Evolutionary conservation across 768 basidiomycete genomes (phyloP).

Genomic region (Agrocybe pediades): DNA sequence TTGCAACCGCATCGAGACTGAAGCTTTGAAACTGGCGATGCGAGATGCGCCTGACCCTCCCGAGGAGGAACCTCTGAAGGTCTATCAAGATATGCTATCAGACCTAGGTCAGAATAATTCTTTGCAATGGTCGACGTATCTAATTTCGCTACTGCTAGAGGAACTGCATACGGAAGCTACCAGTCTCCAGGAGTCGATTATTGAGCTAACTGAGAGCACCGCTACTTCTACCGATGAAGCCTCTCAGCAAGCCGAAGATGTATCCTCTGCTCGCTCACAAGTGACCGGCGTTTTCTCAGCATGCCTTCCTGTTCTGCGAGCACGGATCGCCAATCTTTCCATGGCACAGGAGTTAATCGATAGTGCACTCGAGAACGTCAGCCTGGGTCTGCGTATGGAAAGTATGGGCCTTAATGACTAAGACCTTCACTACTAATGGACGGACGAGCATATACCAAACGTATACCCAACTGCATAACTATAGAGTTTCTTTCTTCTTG

Average conservation of each 20-base stretch:
- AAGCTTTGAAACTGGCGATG: constrained; percentile 44
- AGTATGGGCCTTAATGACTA: constrained; percentile 37
- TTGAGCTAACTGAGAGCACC: constrained; percentile 17
- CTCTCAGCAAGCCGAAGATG: constrained; percentile 8
- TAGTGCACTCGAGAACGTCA: constrained; percentile 50
- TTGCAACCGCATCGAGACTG: constrained; percentile 40
- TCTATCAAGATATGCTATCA: constrained; percentile 44
- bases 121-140: neutral
- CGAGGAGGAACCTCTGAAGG: constrained; percentile 41
- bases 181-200: constrained; percentile 26
- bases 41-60: constrained; percentile 25
- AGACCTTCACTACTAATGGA: neutral
- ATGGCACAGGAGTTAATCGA: constrained; percentile 53
- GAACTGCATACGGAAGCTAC: constrained; percentile 28
- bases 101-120: constrained; percentile 34
- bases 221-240: neutral
- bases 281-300: constrained; percentile 44
- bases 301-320: constrained; percentile 48
- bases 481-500: too few species aligned
- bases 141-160: constrained; percentile 16
- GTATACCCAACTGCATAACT: neutral
- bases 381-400: constrained; percentile 48
- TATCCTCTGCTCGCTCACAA: constrained; percentile 36
- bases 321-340: constrained; percentile 45
- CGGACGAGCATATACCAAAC: neutral